These are phyloP conservation scores for Phaeosphaeria sp. DNA, from an alignment of 2,329 filamentous ascomycete species.

Conservation along the genomic window DNA sequence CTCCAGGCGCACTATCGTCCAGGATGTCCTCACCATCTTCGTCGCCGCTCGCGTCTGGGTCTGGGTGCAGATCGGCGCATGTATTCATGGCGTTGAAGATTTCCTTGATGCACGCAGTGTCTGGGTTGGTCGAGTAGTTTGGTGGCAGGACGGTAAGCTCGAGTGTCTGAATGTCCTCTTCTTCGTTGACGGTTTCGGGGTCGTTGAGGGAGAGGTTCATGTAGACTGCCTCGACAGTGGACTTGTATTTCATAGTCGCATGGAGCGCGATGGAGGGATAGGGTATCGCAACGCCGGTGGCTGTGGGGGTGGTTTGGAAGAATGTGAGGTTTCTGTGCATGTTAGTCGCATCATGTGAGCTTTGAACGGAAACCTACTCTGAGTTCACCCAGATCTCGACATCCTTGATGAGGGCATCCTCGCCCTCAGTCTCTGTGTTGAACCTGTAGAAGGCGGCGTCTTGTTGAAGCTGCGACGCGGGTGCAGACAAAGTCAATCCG, in stretches of 20 bases:
- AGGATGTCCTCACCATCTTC: constrained; percentile 60
- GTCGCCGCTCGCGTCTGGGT: constrained; percentile 64
- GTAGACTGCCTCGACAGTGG: constrained; percentile 41
- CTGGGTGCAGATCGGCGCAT: constrained; percentile 79
- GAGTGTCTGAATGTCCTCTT: constrained; percentile 68
- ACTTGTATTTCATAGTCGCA: constrained; percentile 68
- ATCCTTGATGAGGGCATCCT: constrained; percentile 40
- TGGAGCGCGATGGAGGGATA: constrained; percentile 79
- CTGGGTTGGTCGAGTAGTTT: constrained; percentile 28
- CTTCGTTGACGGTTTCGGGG: constrained; percentile 62
- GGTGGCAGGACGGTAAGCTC: constrained; percentile 71
- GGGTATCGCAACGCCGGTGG: constrained; percentile 70
- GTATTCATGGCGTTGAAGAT: constrained; percentile 74
- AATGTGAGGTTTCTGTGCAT: constrained; percentile 62
- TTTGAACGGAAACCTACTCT: constrained; percentile 38
- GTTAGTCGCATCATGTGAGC: constrained; percentile 1
- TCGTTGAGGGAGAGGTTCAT: constrained; percentile 56
- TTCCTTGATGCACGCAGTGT: constrained; percentile 49
- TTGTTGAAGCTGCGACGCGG: constrained; percentile 60
- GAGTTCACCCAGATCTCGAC: constrained; percentile 58
- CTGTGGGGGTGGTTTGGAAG: constrained; percentile 62
- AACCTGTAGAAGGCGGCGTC: constrained; percentile 55
- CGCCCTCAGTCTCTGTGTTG: constrained; percentile 40
- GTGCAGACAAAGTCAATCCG: constrained; percentile 64
- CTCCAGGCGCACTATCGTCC: constrained; percentile 69